Evolutionary conservation across 805 yeast genomes (phyloP), one percentile per base, ranked within the genome.

Genomic region (Geotrichum ghanense): DNA sequence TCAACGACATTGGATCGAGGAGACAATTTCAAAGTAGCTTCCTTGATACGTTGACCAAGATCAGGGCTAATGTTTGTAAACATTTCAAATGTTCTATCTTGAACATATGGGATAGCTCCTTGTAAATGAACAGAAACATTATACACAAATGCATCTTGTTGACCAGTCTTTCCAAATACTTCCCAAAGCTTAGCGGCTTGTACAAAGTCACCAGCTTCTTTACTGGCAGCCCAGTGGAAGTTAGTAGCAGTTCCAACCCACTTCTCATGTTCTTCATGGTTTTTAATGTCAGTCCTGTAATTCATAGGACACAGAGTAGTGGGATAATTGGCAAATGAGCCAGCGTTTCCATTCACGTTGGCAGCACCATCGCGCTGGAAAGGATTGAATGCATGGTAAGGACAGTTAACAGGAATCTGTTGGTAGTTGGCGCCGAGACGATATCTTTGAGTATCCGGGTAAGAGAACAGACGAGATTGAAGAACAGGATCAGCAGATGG

Each of bases 241-340:
- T 90, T 86, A 51, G 80, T 69, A 42, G 92, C 92, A 46, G 87
- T 76, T 48, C 92, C 92, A 48, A 70, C 68, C 92, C 92, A 85
- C 51, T 77, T 74, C 68, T 84, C 94, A 66, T 82, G 89, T 56
- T 78, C 77, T 58, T 75, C 73, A 19, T 43, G 46, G 14, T 44
- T 46, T 50, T 47, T 45, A 44, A 57, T 48, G 45, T 53, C 55
- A 45, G 50, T 49, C 39, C 54, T 27, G 57, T 63, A 66, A 46
- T 50, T 47, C 48, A 62, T 42, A 3, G 74, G 71, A 40, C 55
- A 53, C 46, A 59, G 53, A 22, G 69, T 53, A n/a, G 78, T 67
- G 42, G 77, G 70, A 57, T 73, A 78, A 60, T 74, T 74, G 45
- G 80, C 79, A 51, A 66, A 62, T 24, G 62, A 49, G 14, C 76